Percentiles rank a stretch among this genome's conserved stretches.
Evolutionary conservation across 2,329 filamentous ascomycete genomes (phyloP).

Genomic region (Teratosphaeriaceae sp.): DNA sequence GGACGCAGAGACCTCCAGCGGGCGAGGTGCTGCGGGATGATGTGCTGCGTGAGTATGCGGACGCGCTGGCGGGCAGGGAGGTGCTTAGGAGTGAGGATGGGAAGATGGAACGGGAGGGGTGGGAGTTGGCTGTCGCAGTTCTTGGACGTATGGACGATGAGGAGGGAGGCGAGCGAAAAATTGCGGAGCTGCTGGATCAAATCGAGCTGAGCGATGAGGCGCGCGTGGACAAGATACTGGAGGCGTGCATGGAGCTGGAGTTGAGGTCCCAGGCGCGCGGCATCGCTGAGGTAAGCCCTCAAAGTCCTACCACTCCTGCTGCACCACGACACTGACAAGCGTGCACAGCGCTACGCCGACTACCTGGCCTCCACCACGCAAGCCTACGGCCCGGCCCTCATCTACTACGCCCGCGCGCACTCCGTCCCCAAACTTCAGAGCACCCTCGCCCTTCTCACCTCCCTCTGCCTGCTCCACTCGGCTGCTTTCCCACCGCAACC

Average conservation of each 20-base stretch:
- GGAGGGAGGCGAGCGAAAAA: conserved; percentile 63
- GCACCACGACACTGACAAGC: conserved; percentile 15
- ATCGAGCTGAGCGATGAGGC: conserved; percentile 64
- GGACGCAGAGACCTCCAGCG: conserved; percentile 43
- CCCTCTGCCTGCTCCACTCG: conserved; percentile 80
- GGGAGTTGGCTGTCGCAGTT: conserved; percentile 82
- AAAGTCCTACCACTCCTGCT: background rate
- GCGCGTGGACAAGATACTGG: conserved; percentile 76
- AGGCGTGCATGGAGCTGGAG: conserved; percentile 68
- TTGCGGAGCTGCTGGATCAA: conserved; percentile 65
- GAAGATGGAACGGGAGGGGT: conserved; percentile 52
- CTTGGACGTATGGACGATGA: conserved; percentile 73
- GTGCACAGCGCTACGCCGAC: conserved; percentile 69
- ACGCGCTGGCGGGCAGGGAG: conserved; percentile 46
- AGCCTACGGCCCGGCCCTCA: conserved; percentile 76
- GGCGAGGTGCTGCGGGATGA: conserved; percentile 79
- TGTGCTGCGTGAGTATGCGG: conserved; percentile 69
- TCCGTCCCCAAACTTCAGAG: conserved; percentile 71
- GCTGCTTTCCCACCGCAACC: conserved; percentile 65
- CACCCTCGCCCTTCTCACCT: conserved; percentile 79
- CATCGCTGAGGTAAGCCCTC: conserved; percentile 64
- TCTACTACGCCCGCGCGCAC: conserved; percentile 87
- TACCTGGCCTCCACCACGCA: conserved; percentile 52
- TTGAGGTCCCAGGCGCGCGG: conserved; percentile 72
- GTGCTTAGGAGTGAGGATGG: conserved; percentile 21